Base-by-base conservation (phyloP, 257 asterid genomes). In the Ophiorrhiza pumila region DNA sequence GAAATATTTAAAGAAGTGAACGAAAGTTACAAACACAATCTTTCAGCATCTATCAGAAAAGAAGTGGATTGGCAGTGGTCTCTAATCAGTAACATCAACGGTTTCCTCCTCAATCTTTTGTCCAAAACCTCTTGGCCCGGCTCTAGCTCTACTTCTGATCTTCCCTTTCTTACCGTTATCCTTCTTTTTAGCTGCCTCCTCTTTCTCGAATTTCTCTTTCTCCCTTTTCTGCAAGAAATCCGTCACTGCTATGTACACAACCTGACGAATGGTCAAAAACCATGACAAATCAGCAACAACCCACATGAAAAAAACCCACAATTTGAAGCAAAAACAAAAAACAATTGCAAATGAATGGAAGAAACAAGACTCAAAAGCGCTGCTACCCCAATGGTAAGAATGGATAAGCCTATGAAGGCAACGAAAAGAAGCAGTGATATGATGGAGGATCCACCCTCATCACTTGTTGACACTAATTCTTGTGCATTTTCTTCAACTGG, bases 141-240 rank as follows among this genome's bases (percentile, higher is more conserved):
- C 85, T 60, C 91, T 74, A 34, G 87, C 78, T 63, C 88, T 79
- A 0, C 83, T 84, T 68, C 78, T 76, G 7, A 82, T 66, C 55
- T 75, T 88, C n/a, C 89, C 88, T 47, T 76, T 87, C 69, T 87
- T 86, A 1, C 87, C 78, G 27, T 81, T 62, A 56, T 80, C 90
- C 88, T 89, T 87, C 86, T 74, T 83, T 76, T 81, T 83, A 18
- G 86, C 85, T 7, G 90, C 84, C 71, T 94, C 98, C 66, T 91
- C 96, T 77, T 91, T 91, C 84, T 82, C 95, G 63, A 90, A 86
- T 57, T 84, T 88, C 43, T 94, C 96, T 4, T 82, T 76, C 73
- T 94, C 97, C 84, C 96, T 91, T 56, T 89, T 93, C 84, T 76
- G 86, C 89, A 94, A 74, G 91, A 83, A 94, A 71, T 94, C 99